Conservation (phyloP, 768 basidiomycete genomes). For the Auriscalpium vulgare region DNA sequence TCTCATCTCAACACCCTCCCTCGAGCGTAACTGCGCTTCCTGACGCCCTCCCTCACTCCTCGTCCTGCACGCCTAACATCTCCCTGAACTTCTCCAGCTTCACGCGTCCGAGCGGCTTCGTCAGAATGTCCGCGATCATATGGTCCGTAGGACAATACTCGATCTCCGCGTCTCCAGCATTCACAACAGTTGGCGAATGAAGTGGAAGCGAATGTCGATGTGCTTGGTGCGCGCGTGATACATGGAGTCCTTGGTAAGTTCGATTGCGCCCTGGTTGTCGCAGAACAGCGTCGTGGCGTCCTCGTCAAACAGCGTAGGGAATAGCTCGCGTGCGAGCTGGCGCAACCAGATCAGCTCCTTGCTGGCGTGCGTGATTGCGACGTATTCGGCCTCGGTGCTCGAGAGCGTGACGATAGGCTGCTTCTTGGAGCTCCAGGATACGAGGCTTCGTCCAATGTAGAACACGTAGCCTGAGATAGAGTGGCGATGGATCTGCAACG, state of each 20-base stretch:
- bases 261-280: slow-evolving; percentile 2
- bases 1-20: too few relatives aligned
- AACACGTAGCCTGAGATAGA: slow-evolving; percentile 25
- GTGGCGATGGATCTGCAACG: slow-evolving; percentile 14
- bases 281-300: neutral
- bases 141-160: neutral
- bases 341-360: slow-evolving; percentile 1
- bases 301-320: neutral
- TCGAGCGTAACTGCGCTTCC: neutral
- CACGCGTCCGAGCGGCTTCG: neutral
- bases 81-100: neutral
- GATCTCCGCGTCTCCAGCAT: neutral
- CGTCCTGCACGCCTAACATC: neutral
- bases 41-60: neutral
- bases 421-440: slow-evolving; percentile 26
- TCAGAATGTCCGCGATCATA: neutral
- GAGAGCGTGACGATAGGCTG: slow-evolving; percentile 27
- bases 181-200: neutral
- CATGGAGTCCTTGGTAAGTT: neutral
- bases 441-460: slow-evolving; percentile 18
- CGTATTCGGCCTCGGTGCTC: slow-evolving; percentile 26
- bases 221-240: slow-evolving; percentile 3
- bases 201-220: slow-evolving; percentile 1
- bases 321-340: neutral
- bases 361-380: slow-evolving; percentile 19